Conservation (phyloP, 805 yeast genomes). For the Metschnikowia kofuensis region DNA sequence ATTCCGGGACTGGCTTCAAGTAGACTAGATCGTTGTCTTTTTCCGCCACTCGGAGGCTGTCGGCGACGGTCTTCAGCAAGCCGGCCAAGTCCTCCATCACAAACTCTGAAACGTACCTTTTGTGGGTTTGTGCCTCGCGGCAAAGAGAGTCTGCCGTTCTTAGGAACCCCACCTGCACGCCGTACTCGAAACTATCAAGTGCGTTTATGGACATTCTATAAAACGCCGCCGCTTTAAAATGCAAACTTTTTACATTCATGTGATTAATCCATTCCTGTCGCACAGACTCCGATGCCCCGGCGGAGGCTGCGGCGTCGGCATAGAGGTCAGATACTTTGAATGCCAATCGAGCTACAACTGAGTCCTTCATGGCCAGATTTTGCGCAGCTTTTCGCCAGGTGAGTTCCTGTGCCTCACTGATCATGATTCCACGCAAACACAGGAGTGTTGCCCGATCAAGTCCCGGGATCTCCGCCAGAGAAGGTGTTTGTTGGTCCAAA, state of each 20-base stretch:
- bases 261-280: constrained; percentile 65
- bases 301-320: constrained; percentile 35
- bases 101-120: constrained; percentile 39
- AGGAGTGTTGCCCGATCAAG: constrained; percentile 49
- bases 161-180: constrained; percentile 66
- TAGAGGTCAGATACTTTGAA: constrained; percentile 61
- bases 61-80: constrained; percentile 43
- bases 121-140: constrained; percentile 33
- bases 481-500: constrained; percentile 1
- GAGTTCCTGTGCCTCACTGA: constrained; percentile 86
- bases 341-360: constrained; percentile 63
- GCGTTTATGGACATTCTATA: constrained; percentile 56
- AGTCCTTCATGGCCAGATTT: constrained; percentile 48
- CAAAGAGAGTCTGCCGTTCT: constrained; percentile 40
- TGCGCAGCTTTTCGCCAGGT: constrained; percentile 73
- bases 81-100: constrained; percentile 54
- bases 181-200: constrained; percentile 53
- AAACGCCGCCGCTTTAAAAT: constrained; percentile 70
- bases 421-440: constrained; percentile 50
- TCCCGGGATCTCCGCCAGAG: constrained; percentile 32
- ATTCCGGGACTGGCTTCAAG: constrained; percentile 58
- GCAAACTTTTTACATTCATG: constrained; percentile 53
- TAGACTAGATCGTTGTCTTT: constrained; percentile 82
- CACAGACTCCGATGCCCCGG: constrained; percentile 44
- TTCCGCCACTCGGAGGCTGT: constrained; percentile 53